Evolutionary conservation across 2,329 filamentous ascomycete genomes (phyloP).

Genomic region (Fusarium luffae): DNA sequence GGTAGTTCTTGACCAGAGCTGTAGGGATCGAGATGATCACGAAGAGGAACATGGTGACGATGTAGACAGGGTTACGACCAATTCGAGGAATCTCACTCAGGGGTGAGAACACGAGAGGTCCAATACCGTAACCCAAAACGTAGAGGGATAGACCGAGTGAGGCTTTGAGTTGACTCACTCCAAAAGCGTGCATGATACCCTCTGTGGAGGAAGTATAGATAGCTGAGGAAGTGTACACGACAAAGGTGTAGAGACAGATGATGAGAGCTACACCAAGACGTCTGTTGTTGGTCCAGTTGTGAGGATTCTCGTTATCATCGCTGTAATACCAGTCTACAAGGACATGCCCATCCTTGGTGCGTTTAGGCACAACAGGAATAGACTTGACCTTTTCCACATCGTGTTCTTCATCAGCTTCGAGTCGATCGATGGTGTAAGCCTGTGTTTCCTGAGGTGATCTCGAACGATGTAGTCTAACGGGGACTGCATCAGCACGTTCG

Average conservation of each 20-base stretch:
- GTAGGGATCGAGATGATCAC: slow-evolving; percentile 74
- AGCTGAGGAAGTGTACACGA: slow-evolving; percentile 63
- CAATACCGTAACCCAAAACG: slow-evolving; percentile 71
- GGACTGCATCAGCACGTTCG: slow-evolving; percentile 18
- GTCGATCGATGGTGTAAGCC: slow-evolving; percentile 34
- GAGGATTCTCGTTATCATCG: slow-evolving; percentile 66
- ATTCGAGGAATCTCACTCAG: slow-evolving; percentile 74
- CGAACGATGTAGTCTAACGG: slow-evolving; percentile 36
- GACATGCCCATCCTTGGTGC: slow-evolving; percentile 62
- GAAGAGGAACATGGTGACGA: slow-evolving; percentile 74
- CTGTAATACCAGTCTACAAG: slow-evolving; percentile 66
- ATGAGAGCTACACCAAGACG: slow-evolving; percentile 55
- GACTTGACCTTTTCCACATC: slow-evolving; percentile 58
- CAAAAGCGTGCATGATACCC: slow-evolving; percentile 64
- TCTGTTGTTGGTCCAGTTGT: slow-evolving; percentile 63
- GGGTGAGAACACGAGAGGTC: slow-evolving; percentile 73
- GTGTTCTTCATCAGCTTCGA: slow-evolving; percentile 50
- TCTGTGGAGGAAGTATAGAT: slow-evolving; percentile 60
- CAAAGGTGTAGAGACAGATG: slow-evolving; percentile 69
- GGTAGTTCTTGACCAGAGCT: slow-evolving; percentile 70
- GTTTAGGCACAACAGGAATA: slow-evolving; percentile 60
- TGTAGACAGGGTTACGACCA: slow-evolving; percentile 75
- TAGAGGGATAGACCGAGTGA: slow-evolving; percentile 71
- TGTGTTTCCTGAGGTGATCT: slow-evolving; percentile 41
- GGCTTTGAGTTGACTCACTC: slow-evolving; percentile 62